These are phyloP conservation scores for Bryoerythrophyllum caledonicum DNA, from an alignment of 225 moss, liverwort and hornwort genomes.

Conservation along the genomic window DNA sequence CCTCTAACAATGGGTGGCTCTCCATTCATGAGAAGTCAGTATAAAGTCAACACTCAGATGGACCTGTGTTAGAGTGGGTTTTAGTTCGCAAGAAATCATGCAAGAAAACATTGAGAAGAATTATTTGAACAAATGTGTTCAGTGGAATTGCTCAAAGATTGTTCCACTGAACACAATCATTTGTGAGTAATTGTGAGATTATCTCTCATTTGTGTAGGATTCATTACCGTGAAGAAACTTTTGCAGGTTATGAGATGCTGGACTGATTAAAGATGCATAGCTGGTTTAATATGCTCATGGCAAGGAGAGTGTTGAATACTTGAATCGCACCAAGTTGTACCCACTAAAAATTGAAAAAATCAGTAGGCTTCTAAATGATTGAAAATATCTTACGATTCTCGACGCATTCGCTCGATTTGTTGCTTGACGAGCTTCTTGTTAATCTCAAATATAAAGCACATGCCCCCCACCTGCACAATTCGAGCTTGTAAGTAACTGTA, in stretches of 20 bases:
- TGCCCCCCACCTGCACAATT: slow-evolving; percentile 84
- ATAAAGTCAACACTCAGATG: background rate
- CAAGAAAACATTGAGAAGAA: background rate
- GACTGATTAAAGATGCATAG: background rate
- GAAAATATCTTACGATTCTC: slow-evolving; percentile 2
- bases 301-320: slow-evolving; percentile 9
- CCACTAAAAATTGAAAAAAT: background rate
- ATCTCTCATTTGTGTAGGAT: background rate
- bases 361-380: background rate
- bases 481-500: slow-evolving; percentile 2
- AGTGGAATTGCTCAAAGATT: too few species aligned
- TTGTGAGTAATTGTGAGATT: background rate
- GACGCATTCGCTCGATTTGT: slow-evolving; percentile 62
- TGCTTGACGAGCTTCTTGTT: slow-evolving; percentile 87
- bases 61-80: background rate
- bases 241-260: background rate
- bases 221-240: background rate
- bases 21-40: background rate
- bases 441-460: slow-evolving; percentile 94
- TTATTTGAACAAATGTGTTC: background rate
- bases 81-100: too few species aligned
- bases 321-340: background rate
- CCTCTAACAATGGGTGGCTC: too few species aligned
- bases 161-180: background rate
- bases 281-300: background rate